phyloP scores from a whole-genome alignment of 2,329 filamentous ascomycete genomes.

The Colletotrichum eremochloae region DNA sequence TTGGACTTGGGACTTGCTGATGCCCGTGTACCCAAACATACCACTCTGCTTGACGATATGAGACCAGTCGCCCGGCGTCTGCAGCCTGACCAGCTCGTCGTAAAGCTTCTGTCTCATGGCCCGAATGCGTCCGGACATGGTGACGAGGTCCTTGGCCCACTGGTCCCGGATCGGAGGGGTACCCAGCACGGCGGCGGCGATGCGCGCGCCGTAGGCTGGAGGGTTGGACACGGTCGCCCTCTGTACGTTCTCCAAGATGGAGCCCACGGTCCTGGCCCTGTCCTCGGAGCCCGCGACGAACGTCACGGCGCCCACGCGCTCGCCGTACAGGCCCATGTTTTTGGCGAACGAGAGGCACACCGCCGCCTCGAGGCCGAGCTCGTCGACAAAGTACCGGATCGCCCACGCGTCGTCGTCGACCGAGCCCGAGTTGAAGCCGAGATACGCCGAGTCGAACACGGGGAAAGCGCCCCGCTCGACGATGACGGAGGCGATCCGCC shows the following conservation, averaged over 20 bases:
- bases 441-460: constrained; percentile 52
- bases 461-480: constrained; percentile 46
- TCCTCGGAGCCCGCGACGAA: constrained; percentile 46
- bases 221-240: constrained; percentile 53
- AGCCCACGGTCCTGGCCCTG: constrained; percentile 43
- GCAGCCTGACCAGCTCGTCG: constrained; percentile 48
- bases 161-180: constrained; percentile 47
- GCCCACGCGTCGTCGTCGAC: constrained; percentile 51
- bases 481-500: constrained; percentile 47
- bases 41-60: constrained; percentile 54
- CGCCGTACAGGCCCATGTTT: constrained; percentile 64
- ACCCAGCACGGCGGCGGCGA: constrained; percentile 52
- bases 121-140: constrained; percentile 54
- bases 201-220: constrained; percentile 52
- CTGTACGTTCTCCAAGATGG: constrained; percentile 50
- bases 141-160: constrained; percentile 53
- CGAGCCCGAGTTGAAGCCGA: constrained; percentile 52
- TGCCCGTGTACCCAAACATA: constrained; percentile 62
- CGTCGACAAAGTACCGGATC: constrained; percentile 51
- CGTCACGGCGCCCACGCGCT: constrained; percentile 50
- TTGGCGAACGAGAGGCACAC: constrained; percentile 74
- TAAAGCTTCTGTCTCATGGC: constrained; percentile 53
- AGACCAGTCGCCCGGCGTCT: constrained; percentile 54
- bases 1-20: constrained; percentile 61
- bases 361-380: constrained; percentile 61